Conservation (phyloP, 2,329 filamentous ascomycete genomes). For the Claviceps pusilla region DNA sequence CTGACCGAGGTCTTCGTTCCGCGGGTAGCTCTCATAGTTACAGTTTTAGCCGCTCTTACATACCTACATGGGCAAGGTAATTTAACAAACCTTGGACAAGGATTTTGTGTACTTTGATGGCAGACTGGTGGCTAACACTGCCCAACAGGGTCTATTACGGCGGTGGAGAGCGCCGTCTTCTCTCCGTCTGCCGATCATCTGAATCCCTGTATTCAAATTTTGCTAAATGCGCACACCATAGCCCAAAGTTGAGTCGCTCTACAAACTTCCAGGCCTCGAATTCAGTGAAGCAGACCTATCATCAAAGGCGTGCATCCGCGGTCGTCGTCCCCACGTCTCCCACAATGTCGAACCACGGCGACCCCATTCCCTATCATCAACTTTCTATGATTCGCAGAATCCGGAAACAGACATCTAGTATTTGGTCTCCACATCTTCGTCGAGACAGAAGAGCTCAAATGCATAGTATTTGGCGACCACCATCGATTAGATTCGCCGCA, state of each 20-base stretch:
- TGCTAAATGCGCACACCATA: constrained; percentile 31
- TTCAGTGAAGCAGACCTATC: constrained; percentile 20
- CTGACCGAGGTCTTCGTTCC: constrained; percentile 38
- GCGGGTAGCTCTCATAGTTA: constrained; percentile 32
- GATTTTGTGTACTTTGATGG: constrained; percentile 6
- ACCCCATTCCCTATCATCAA: constrained; percentile 20
- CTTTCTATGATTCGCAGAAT: constrained; percentile 15
- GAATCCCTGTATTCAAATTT: constrained; percentile 31
- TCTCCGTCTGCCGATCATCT: constrained; percentile 30
- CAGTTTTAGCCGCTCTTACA: constrained; percentile 28
- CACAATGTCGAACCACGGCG: constrained; percentile 8
- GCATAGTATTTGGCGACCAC: constrained; percentile 58
- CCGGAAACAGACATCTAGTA: constrained; percentile 39
- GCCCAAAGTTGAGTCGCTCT: constrained; percentile 32
- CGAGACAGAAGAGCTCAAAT: constrained; percentile 43
- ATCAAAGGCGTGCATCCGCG: constrained; percentile 31
- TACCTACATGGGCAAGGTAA: constrained; percentile 42
- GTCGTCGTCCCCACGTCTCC: constrained; percentile 24
- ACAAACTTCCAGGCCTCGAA: constrained; percentile 27
- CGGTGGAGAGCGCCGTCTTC: constrained; percentile 42
- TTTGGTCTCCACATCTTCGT: constrained; percentile 62
- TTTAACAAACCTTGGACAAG: constrained; percentile 3
- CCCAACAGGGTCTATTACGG: constrained; percentile 50
- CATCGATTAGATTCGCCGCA: constrained; percentile 49
- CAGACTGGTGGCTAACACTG: neutral